Conservation (phyloP, 2,329 filamentous ascomycete species). For the Cercospora canescens region DNA sequence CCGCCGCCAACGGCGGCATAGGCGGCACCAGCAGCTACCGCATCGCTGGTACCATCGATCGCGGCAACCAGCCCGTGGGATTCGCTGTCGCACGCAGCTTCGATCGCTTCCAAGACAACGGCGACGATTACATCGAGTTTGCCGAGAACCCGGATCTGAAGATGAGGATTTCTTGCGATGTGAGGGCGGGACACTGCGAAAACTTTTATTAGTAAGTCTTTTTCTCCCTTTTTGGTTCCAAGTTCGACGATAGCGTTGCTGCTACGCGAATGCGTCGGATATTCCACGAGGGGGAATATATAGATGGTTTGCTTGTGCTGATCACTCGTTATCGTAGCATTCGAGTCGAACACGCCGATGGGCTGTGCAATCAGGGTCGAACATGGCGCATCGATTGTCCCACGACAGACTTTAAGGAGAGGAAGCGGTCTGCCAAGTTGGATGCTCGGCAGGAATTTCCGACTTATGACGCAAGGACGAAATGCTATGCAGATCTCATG, state of each 20-base stretch:
- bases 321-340: not conserved
- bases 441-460: not conserved
- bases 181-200: not conserved
- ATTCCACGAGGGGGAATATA: too few relatives aligned
- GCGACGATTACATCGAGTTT: not conserved
- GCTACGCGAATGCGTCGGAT: too few relatives aligned
- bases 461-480: not conserved
- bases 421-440: not conserved
- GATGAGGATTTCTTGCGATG: not conserved
- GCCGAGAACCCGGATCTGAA: not conserved
- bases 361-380: not conserved
- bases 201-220: not conserved
- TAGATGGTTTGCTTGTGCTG: not conserved
- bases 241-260: too few relatives aligned
- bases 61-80: not conserved
- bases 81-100: not conserved
- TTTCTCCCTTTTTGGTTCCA: not conserved
- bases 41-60: not conserved
- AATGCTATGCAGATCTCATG: not conserved
- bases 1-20: not conserved
- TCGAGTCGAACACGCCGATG: not conserved
- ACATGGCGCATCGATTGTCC: not conserved
- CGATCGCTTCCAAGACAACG: not conserved
- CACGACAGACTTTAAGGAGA: not conserved
- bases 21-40: not conserved